These are phyloP conservation scores for Mrakia blollopis DNA, from an alignment of 768 basidiomycete species.

Conservation along the genomic window DNA sequence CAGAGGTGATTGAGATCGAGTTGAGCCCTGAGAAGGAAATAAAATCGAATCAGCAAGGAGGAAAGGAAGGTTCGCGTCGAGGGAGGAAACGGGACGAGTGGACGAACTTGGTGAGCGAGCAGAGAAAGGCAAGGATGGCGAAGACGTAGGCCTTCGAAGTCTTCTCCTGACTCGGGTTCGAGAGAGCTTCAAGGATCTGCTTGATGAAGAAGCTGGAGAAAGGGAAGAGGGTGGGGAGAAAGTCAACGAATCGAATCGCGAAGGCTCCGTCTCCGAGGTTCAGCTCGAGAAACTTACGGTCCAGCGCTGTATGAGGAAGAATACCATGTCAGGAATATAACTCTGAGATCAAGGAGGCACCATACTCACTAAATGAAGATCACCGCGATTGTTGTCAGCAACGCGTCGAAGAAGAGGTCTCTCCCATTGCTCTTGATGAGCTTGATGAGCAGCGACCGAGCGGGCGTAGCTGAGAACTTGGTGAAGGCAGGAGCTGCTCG, in stretches of 20 bases:
- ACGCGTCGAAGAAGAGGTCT: slow-evolving; percentile 23
- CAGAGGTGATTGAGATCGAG: slow-evolving; percentile 31
- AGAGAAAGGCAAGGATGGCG: slow-evolving; percentile 25
- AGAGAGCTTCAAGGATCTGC: slow-evolving; percentile 26
- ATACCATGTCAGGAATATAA: background rate
- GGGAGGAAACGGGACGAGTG: background rate
- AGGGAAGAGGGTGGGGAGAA: no score
- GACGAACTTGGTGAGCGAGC: slow-evolving; percentile 16
- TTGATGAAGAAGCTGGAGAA: slow-evolving; percentile 27
- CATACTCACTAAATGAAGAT: slow-evolving; percentile 19
- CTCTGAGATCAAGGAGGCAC: no score
- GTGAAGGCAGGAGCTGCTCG: slow-evolving; percentile 13
- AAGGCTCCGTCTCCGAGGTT: no score
- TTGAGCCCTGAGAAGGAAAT: slow-evolving; percentile 1
- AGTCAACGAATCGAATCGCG: no score
- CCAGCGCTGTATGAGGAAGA: background rate
- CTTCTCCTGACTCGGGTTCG: slow-evolving; percentile 12
- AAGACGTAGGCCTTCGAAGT: slow-evolving; percentile 25
- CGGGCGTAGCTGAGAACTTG: background rate
- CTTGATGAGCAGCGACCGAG: background rate
- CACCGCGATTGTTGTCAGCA: slow-evolving; percentile 22
- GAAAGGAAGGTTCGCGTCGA: background rate
- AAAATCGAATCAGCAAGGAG: background rate
- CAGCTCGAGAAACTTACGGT: background rate
- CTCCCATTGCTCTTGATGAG: slow-evolving; percentile 22